Conservation (phyloP, 2,329 filamentous ascomycete species). For the Cadophora luteo-olivacea region DNA sequence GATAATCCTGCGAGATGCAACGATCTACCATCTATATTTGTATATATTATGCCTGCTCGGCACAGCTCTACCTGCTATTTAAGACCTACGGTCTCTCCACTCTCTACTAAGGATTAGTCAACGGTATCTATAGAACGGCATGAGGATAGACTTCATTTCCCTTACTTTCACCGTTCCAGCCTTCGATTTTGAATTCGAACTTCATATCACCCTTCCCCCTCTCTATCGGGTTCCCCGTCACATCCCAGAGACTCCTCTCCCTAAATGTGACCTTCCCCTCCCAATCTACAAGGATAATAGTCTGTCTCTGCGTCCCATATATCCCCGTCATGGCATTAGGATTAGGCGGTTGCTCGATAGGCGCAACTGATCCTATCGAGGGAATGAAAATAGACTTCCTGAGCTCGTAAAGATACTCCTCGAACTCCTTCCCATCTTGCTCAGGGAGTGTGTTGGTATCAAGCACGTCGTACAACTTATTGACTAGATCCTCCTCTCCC, state of each 20-base stretch:
- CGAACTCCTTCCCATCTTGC: constrained; percentile 50
- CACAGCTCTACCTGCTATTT: not conserved
- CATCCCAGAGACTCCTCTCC: constrained; percentile 66
- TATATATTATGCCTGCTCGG: not conserved
- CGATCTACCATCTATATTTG: not conserved
- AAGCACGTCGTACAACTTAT: constrained; percentile 59
- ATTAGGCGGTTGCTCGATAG: constrained; percentile 49
- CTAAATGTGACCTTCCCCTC: constrained; percentile 65
- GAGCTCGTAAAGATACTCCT: constrained; percentile 60
- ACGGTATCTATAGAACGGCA: constrained; percentile 31
- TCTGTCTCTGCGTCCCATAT: constrained; percentile 71
- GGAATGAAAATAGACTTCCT: constrained; percentile 68
- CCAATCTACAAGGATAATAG: constrained; percentile 66
- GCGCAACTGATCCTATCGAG: constrained; percentile 54
- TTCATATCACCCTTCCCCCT: constrained; percentile 61
- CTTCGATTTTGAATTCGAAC: constrained; percentile 63
- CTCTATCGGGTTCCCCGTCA: constrained; percentile 59
- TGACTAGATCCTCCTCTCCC: constrained; percentile 56
- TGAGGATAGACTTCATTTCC: constrained; percentile 33
- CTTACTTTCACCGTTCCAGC: constrained; percentile 45
- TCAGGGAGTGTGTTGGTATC: constrained; percentile 61
- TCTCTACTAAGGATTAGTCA: constrained; percentile 27
- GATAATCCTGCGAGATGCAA: not conserved
- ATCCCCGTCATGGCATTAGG: constrained; percentile 60
- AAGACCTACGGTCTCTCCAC: constrained; percentile 1